Evolutionary conservation across 352 stramenopile genomes (phyloP).

Genomic region (Globisporangium cylindrosporum): DNA sequence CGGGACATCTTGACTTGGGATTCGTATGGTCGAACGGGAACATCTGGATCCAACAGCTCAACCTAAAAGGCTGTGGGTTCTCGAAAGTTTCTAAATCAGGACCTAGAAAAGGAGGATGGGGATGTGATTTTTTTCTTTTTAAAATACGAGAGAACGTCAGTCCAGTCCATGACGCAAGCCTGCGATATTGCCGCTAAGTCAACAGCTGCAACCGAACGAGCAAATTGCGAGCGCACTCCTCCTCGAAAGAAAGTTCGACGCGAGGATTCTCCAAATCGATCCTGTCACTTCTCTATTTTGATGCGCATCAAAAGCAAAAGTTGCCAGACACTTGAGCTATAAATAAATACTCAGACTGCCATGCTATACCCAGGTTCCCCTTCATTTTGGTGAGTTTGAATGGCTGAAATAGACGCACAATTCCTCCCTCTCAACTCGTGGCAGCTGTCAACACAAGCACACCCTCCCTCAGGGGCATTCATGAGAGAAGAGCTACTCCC

Average conservation of each 20-base stretch:
- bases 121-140: not conserved
- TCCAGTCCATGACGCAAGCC: not conserved
- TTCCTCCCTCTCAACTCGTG: not conserved
- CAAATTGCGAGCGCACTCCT: not conserved
- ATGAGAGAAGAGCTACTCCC: too few relatives aligned
- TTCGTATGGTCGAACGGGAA: slow-evolving; percentile 8
- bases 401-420: not conserved
- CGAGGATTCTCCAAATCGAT: not conserved
- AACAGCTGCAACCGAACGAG: slow-evolving; percentile 2
- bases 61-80: not conserved
- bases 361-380: too few relatives aligned
- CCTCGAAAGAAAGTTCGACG: not conserved
- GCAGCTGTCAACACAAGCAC: not conserved
- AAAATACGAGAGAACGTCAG: not conserved
- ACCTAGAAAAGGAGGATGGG: not conserved
- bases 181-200: not conserved
- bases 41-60: slow-evolving; percentile 4
- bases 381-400: not conserved
- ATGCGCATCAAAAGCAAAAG: not conserved
- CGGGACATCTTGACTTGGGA: not conserved
- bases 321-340: not conserved
- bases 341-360: not conserved
- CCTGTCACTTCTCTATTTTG: not conserved
- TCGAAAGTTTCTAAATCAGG: slow-evolving; percentile 4
- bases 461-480: too few relatives aligned